Conservation (phyloP, 129 eudicot species). For the Pittosporum tobira region DNA sequence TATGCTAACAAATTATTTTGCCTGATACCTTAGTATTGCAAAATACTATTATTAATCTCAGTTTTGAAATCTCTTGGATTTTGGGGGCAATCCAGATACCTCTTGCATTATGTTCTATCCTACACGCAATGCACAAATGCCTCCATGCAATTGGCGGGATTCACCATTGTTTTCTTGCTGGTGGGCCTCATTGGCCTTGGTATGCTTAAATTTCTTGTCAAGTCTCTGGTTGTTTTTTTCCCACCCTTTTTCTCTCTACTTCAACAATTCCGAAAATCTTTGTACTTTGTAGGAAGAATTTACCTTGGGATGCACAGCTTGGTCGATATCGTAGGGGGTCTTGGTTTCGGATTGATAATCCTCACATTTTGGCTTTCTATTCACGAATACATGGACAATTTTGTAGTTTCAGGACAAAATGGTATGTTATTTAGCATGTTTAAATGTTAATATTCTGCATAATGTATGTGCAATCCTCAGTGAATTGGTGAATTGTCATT, state of each 20-base stretch:
- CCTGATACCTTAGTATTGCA: background rate
- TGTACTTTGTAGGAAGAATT: conserved; percentile 54
- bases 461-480: background rate
- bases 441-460: background rate
- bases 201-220: background rate
- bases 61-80: no score
- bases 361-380: conserved; percentile 67
- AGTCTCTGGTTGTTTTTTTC: background rate
- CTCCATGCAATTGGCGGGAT: no score
- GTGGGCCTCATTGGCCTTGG: background rate
- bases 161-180: background rate
- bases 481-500: background rate
- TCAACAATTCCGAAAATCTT: background rate
- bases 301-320: conserved; percentile 97
- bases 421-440: conserved; percentile 37
- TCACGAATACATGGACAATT: conserved; percentile 55
- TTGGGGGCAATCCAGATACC: no score
- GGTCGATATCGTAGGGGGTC: conserved; percentile 74
- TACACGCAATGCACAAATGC: no score
- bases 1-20: background rate
- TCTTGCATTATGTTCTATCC: no score
- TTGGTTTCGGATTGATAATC: conserved; percentile 63
- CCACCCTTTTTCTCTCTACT: background rate
- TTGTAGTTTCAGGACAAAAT: conserved; percentile 68
- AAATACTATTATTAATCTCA: background rate